Evolutionary conservation across 768 basidiomycete species (phyloP).

Genomic region (Mycena chlorophos): DNA sequence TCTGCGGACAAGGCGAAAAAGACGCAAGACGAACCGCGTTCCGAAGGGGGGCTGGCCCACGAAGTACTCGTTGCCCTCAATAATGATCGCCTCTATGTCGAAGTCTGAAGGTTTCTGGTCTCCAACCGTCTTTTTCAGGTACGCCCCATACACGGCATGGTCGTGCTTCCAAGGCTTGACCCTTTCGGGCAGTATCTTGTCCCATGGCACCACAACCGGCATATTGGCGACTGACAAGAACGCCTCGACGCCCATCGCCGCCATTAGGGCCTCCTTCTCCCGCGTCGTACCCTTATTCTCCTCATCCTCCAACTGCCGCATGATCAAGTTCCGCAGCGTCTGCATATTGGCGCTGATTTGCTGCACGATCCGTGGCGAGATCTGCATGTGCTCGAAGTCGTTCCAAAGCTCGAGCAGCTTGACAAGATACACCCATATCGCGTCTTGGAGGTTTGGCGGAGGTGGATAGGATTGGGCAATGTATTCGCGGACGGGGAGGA

Average conservation of each 20-base stretch:
- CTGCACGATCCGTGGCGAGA: not conserved
- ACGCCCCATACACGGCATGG: not conserved
- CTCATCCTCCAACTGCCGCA: not conserved
- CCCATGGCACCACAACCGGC: not conserved
- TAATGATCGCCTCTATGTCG: not conserved
- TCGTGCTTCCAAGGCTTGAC: not conserved
- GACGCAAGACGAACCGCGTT: not conserved
- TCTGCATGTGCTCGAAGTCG: not conserved
- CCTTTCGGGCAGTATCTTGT: not conserved
- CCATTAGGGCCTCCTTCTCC: not conserved
- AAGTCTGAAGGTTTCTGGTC: not conserved
- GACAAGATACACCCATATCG: constrained; percentile 1
- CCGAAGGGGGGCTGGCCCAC: not conserved
- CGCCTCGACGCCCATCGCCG: not conserved
- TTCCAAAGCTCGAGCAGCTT: constrained; percentile 5
- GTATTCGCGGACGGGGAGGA: constrained; percentile 6
- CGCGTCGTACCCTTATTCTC: not conserved
- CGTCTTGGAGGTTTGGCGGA: not conserved
- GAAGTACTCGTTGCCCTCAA: constrained; percentile 1
- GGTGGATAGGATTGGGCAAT: constrained; percentile 2
- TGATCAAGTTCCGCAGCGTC: not conserved
- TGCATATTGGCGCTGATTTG: constrained; percentile 1
- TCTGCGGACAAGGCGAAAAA: not conserved
- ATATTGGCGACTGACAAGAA: not conserved
- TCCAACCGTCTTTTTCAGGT: not conserved